Evolutionary conservation across 2,329 filamentous ascomycete species (phyloP).

Genomic region (Aspergillus sp.): DNA sequence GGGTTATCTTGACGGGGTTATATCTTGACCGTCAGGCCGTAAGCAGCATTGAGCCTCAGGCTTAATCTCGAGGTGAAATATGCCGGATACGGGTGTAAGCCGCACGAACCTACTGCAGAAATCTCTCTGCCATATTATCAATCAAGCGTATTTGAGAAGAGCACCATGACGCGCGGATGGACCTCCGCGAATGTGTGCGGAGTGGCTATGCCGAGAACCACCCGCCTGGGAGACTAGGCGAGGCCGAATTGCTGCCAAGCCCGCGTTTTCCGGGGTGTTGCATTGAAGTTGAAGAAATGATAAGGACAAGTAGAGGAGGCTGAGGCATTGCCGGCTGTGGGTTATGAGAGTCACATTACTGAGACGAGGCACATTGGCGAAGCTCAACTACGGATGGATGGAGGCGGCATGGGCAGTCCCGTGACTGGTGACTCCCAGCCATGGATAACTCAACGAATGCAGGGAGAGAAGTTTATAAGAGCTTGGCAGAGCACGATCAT

Average conservation of each 20-base stretch:
- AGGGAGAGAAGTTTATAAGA: neutral
- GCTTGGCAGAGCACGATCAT: neutral
- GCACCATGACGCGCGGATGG: neutral
- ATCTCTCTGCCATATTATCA: no score
- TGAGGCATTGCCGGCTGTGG: neutral
- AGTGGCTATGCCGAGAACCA: neutral
- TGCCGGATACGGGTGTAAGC: neutral
- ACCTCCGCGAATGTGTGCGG: neutral
- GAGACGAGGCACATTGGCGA: neutral
- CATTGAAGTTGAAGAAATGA: neutral
- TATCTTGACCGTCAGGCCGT: neutral
- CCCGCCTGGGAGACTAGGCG: neutral
- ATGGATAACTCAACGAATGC: neutral
- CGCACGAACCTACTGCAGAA: neutral
- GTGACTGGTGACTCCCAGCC: conserved; percentile 1
- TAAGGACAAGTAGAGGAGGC: neutral
- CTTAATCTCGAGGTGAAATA: neutral
- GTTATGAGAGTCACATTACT: neutral
- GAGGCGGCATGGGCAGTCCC: neutral
- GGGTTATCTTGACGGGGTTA: neutral
- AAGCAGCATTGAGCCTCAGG: neutral
- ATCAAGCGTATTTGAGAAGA: neutral
- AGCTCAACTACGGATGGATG: neutral
- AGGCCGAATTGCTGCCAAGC: neutral
- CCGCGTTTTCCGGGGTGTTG: neutral